Evolutionary conservation across 345 rosid genomes (phyloP).

Genomic region (Iberis pinnata): DNA sequence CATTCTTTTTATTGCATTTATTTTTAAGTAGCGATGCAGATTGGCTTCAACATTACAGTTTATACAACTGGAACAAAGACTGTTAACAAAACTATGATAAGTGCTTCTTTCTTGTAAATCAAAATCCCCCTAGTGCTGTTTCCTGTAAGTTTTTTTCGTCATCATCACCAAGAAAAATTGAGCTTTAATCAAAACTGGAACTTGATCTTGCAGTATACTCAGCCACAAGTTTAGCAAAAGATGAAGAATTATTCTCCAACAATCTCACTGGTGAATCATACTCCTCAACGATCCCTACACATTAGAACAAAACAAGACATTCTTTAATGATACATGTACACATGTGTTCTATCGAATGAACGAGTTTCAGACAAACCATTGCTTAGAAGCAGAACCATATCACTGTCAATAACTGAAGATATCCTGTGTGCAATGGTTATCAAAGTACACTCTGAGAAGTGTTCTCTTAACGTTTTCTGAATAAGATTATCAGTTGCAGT

Average conservation of each 20-base stretch:
- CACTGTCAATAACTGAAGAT: slow-evolving; percentile 76
- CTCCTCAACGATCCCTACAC: slow-evolving; percentile 61
- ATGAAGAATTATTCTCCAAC: slow-evolving; percentile 54
- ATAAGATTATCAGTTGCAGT: slow-evolving; percentile 78
- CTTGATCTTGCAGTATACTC: slow-evolving; percentile 63
- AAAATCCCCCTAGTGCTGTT: neutral
- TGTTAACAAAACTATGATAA: slow-evolving; percentile 3
- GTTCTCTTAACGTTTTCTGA: slow-evolving; percentile 61
- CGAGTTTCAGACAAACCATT: slow-evolving; percentile 40
- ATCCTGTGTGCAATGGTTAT: slow-evolving; percentile 80
- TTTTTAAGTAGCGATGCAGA: neutral
- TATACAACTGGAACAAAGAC: neutral
- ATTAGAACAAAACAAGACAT: neutral
- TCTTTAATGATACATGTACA: slow-evolving; percentile 3
- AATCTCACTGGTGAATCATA: slow-evolving; percentile 53
- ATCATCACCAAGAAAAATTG: slow-evolving; percentile 14
- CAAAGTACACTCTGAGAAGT: slow-evolving; percentile 59
- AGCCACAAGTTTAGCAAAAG: slow-evolving; percentile 67
- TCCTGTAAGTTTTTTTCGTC: slow-evolving; percentile 9
- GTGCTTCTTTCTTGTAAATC: neutral
- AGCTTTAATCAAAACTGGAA: slow-evolving; percentile 31
- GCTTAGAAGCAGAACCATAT: slow-evolving; percentile 69
- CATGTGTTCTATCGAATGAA: neutral
- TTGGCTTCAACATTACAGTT: no score
- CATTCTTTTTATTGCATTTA: neutral